These are phyloP conservation scores for Scleroderma citrinum DNA, from an alignment of 768 basidiomycete genomes.

Conservation along the genomic window DNA sequence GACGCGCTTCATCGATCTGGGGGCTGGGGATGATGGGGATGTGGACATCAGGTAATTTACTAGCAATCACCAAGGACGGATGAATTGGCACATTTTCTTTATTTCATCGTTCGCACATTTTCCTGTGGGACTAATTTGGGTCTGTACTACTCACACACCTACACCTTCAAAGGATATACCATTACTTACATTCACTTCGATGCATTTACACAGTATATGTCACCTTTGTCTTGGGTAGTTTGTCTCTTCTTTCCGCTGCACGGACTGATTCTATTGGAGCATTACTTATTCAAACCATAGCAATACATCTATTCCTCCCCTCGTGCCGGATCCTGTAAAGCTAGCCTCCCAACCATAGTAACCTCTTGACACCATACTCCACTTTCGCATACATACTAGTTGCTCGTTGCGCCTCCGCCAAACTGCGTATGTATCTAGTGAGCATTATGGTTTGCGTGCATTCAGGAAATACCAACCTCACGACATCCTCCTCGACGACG, in stretches of 20 bases:
- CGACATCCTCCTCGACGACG: slow-evolving; percentile 64
- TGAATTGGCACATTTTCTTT: slow-evolving; percentile 2
- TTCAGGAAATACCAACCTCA: slow-evolving; percentile 48
- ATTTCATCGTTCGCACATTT: slow-evolving; percentile 5
- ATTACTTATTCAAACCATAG: slow-evolving; percentile 5
- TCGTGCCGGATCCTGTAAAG: neutral
- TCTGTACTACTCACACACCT: slow-evolving; percentile 9
- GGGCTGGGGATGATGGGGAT: slow-evolving; percentile 23
- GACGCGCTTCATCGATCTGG: slow-evolving; percentile 77
- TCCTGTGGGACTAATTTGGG: slow-evolving; percentile 14
- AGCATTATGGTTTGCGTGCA: neutral
- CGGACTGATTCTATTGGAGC: neutral
- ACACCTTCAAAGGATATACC: slow-evolving; percentile 13
- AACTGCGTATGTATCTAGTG: slow-evolving; percentile 33
- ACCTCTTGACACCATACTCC: slow-evolving; percentile 88
- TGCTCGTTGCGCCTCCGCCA: slow-evolving; percentile 77
- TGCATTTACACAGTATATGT: slow-evolving; percentile 20
- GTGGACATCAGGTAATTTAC: slow-evolving; percentile 28
- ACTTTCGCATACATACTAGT: slow-evolving; percentile 87
- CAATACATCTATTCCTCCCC: slow-evolving; percentile 8
- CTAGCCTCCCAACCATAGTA: slow-evolving; percentile 81
- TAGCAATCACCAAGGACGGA: slow-evolving; percentile 2
- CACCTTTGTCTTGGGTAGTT: slow-evolving; percentile 5
- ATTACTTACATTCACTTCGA: slow-evolving; percentile 9
- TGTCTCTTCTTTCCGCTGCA: neutral